Percentiles rank a stretch among this genome's conserved stretches.
phyloP scores from a whole-genome alignment of 2,329 filamentous ascomycete genomes.

The Sordariomycetes sp. region DNA sequence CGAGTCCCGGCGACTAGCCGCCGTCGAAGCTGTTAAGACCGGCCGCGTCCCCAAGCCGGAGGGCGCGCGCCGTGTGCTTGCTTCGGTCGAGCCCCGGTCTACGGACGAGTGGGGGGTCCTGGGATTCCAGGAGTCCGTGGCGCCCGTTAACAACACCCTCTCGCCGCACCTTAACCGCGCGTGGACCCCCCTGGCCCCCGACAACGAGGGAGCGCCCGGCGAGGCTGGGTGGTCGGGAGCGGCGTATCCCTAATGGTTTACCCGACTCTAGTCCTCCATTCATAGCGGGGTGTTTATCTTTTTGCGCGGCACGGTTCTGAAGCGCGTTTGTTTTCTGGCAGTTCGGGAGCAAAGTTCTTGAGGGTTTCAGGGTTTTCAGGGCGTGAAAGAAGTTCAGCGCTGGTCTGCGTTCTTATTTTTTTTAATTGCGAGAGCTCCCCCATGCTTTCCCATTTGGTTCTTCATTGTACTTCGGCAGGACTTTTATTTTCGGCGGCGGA shows the following conservation, averaged over 20 bases:
- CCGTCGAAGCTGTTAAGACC: slow-evolving; percentile 28
- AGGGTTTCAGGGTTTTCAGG: not conserved
- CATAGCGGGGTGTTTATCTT: not conserved
- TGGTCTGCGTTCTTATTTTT: no score
- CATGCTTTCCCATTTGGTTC: no score
- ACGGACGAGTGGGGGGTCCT: slow-evolving; percentile 33
- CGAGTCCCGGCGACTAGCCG: slow-evolving; percentile 40
- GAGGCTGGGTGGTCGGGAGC: not conserved
- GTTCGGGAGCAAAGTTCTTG: not conserved
- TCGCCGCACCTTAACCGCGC: slow-evolving; percentile 30
- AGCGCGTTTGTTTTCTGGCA: not conserved
- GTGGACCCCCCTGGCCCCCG: slow-evolving; percentile 26
- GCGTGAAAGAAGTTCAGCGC: not conserved
- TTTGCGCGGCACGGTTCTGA: not conserved
- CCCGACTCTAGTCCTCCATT: not conserved
- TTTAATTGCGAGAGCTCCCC: no score
- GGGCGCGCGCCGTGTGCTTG: slow-evolving; percentile 21
- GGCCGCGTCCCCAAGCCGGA: slow-evolving; percentile 19
- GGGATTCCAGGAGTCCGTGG: slow-evolving; percentile 37
- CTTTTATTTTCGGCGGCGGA: not conserved
- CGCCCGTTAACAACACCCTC: slow-evolving; percentile 24
- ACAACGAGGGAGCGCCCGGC: not conserved
- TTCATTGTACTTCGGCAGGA: not conserved
- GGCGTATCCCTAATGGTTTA: slow-evolving; percentile 9
- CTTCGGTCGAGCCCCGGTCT: slow-evolving; percentile 24